A percentile compares a stretch with the other conserved stretches of the same genome.
phyloP scores from a whole-genome alignment of 108 stramenopile genomes.

The Cyclotella kingstonii region DNA sequence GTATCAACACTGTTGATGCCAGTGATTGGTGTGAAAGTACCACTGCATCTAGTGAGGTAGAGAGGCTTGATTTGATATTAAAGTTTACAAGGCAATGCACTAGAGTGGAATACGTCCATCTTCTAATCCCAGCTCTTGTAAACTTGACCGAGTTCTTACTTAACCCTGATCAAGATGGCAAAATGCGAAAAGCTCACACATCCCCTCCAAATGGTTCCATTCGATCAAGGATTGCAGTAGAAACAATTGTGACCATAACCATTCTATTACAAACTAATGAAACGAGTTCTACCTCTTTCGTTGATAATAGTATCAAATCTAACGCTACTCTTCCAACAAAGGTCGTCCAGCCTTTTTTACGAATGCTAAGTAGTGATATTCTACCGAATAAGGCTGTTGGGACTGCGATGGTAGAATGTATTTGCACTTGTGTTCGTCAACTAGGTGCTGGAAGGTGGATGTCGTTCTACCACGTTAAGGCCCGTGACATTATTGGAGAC shows the following conservation, averaged over 20 bases:
- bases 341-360: constrained; percentile 76
- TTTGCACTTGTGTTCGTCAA: constrained; percentile 73
- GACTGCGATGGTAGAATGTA: constrained; percentile 60
- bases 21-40: constrained; percentile 47
- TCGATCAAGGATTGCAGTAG: constrained; percentile 45
- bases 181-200: constrained; percentile 9
- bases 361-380: constrained; percentile 53
- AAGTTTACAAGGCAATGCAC: constrained; percentile 57
- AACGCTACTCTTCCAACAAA: constrained; percentile 60
- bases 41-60: constrained; percentile 17
- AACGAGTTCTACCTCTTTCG: constrained; percentile 21
- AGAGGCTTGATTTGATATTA: constrained; percentile 69
- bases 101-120: constrained; percentile 70
- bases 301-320: constrained; percentile 31
- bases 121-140: constrained; percentile 83
- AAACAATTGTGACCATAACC: constrained; percentile 64
- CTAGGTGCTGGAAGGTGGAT: constrained; percentile 69
- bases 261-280: constrained; percentile 50
- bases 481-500: constrained; percentile 41
- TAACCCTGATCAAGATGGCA: constrained; percentile 22
- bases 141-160: constrained; percentile 73
- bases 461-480: constrained; percentile 66
- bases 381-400: constrained; percentile 61
- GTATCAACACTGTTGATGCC: constrained; percentile 64
- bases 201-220: constrained; percentile 4